A percentile compares a stretch with the other conserved stretches of the same genome.
These are phyloP conservation scores for Mycena polygramma DNA, from an alignment of 768 basidiomycete genomes.

Conservation along the genomic window DNA sequence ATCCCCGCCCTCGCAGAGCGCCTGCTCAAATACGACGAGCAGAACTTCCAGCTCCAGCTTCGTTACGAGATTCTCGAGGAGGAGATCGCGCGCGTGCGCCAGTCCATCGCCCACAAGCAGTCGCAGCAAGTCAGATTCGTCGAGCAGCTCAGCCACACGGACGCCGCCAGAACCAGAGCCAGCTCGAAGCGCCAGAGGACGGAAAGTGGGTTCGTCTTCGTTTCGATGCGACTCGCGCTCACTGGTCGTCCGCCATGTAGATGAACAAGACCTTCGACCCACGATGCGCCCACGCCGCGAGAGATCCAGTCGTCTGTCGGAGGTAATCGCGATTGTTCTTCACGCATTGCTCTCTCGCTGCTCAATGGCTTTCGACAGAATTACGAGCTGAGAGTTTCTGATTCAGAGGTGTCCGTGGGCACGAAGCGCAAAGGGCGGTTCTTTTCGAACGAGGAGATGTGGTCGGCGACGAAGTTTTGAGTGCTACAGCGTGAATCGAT, in stretches of 20 bases:
- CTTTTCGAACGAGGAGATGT: constrained; percentile 25
- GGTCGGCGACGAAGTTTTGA: constrained; percentile 5
- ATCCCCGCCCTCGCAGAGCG: constrained; percentile 14
- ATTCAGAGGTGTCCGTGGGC: constrained; percentile 17
- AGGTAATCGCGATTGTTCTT: not conserved
- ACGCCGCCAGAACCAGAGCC: not conserved
- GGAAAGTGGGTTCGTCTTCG: not conserved
- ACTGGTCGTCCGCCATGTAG: not conserved
- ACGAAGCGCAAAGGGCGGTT: constrained; percentile 24
- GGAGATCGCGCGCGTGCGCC: constrained; percentile 24
- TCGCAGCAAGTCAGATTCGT: constrained; percentile 23
- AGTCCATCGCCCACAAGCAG: constrained; percentile 26
- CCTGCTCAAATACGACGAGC: constrained; percentile 31
- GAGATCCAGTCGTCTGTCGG: not conserved
- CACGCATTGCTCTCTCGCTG: no score
- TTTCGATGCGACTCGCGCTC: no score
- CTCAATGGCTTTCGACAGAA: constrained; percentile 2
- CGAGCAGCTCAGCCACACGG: constrained; percentile 22
- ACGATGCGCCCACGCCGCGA: constrained; percentile 1
- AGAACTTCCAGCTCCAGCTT: constrained; percentile 27
- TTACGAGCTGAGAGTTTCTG: constrained; percentile 5
- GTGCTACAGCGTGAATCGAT: not conserved
- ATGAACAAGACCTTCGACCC: constrained; percentile 8
- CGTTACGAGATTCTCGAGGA: constrained; percentile 23
- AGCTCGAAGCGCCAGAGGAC: constrained; percentile 23